Percentiles rank a stretch among this genome's conserved stretches.
Evolutionary conservation across 208 protist genomes (phyloP).

Genomic region (Crithidia mellificae): DNA sequence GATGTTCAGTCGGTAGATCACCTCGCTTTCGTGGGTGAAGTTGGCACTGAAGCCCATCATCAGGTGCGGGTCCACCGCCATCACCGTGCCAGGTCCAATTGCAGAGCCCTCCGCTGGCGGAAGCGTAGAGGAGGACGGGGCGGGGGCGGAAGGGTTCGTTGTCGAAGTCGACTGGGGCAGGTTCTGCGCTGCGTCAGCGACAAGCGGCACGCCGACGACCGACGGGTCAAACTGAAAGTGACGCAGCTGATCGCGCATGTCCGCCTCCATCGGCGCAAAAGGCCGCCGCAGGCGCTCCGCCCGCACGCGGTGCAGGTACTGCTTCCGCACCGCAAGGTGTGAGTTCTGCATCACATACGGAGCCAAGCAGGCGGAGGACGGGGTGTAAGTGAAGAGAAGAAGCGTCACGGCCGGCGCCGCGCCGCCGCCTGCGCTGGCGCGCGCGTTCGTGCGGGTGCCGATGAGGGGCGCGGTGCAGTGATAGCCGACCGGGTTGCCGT

Average conservation of each 20-base stretch:
- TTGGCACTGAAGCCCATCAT: conserved; percentile 82
- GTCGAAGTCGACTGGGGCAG: too few relatives aligned
- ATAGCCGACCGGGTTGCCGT: conserved; percentile 73
- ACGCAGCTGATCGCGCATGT: conserved; percentile 73
- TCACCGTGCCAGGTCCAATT: conserved; percentile 63
- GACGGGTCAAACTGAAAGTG: conserved; percentile 68
- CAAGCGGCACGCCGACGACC: conserved; percentile 41
- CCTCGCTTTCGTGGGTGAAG: conserved; percentile 47
- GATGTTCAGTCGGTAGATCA: conserved; percentile 74
- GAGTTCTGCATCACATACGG: conserved; percentile 70
- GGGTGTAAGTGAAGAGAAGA: conserved; percentile 73
- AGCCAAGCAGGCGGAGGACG: conserved; percentile 45
- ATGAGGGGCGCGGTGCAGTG: conserved; percentile 84
- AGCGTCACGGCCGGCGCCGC: conserved; percentile 57
- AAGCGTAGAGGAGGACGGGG: neutral
- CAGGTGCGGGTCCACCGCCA: conserved; percentile 80
- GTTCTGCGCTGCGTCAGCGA: conserved; percentile 1
- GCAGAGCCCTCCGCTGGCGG: neutral
- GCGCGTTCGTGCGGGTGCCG: conserved; percentile 72
- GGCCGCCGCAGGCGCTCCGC: conserved; percentile 41
- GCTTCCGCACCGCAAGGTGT: conserved; percentile 64
- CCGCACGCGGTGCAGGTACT: conserved; percentile 58
- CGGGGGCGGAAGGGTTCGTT: too few relatives aligned
- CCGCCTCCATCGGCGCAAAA: conserved; percentile 71
- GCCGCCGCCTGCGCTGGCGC: conserved; percentile 13